phyloP scores from a whole-genome alignment of 2,329 filamentous ascomycete genomes.

The Geoglossum cookeanum region DNA sequence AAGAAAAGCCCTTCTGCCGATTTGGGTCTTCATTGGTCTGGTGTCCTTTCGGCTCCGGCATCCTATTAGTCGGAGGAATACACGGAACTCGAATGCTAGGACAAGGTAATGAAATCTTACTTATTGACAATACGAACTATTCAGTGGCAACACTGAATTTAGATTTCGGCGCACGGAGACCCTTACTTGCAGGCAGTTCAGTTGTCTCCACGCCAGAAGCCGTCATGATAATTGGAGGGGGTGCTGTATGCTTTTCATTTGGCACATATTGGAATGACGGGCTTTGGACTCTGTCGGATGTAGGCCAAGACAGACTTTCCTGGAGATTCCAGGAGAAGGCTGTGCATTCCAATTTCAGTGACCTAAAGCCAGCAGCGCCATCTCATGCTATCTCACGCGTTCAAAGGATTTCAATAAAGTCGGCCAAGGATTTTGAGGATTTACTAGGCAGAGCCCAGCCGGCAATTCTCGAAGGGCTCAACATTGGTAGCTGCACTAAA shows the following conservation, averaged over 20 bases:
- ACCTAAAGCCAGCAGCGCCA: neutral
- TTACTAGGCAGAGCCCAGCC: slow-evolving; percentile 35
- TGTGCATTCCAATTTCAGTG: neutral
- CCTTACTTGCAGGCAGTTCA: slow-evolving; percentile 54
- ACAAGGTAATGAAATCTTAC: slow-evolving; percentile 34
- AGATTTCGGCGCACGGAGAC: slow-evolving; percentile 26
- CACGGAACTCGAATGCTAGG: slow-evolving; percentile 24
- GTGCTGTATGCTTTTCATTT: slow-evolving; percentile 80
- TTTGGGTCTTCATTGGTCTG: slow-evolving; percentile 33
- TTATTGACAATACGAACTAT: slow-evolving; percentile 12
- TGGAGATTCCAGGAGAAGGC: neutral
- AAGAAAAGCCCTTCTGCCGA: slow-evolving; percentile 17
- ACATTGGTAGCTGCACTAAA: slow-evolving; percentile 47
- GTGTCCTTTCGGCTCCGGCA: slow-evolving; percentile 20
- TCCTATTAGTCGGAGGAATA: slow-evolving; percentile 35
- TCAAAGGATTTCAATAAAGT: slow-evolving; percentile 32
- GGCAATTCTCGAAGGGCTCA: slow-evolving; percentile 42
- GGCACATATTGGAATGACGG: slow-evolving; percentile 66
- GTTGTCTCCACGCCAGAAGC: slow-evolving; percentile 16
- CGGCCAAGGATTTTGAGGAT: slow-evolving; percentile 36
- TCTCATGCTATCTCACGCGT: slow-evolving; percentile 19
- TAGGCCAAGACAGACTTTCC: neutral
- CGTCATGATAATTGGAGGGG: slow-evolving; percentile 53
- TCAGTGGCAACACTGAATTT: neutral
- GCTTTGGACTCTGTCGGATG: slow-evolving; percentile 21